Percentiles rank a stretch among this genome's conserved stretches.
phyloP scores from a whole-genome alignment of 2,329 filamentous ascomycete genomes.

The Gaeumannomyces tritici region DNA sequence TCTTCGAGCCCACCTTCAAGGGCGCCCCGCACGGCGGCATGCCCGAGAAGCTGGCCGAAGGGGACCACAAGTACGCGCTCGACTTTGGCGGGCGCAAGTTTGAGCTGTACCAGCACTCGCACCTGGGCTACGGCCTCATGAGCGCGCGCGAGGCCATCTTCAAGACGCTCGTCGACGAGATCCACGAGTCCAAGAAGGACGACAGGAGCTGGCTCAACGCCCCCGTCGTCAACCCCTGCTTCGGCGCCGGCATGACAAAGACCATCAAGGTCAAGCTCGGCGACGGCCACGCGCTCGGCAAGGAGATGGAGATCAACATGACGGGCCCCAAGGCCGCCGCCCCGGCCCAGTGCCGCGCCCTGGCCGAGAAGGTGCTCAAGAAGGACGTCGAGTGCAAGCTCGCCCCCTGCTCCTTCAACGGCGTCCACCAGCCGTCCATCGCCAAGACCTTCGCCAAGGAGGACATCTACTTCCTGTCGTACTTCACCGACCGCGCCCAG shows the following conservation, averaged over 20 bases:
- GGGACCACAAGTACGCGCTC: slow-evolving; percentile 92
- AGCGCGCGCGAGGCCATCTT: slow-evolving; percentile 83
- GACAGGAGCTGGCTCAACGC: slow-evolving; percentile 59
- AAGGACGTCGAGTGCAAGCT: slow-evolving; percentile 78
- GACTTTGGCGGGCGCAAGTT: slow-evolving; percentile 82
- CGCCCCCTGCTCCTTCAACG: slow-evolving; percentile 96
- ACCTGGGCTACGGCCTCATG: slow-evolving; percentile 95
- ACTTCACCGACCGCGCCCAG: slow-evolving; percentile 93
- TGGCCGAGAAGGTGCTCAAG: slow-evolving; percentile 82
- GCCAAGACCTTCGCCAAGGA: slow-evolving; percentile 86
- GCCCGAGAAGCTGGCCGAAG: slow-evolving; percentile 74
- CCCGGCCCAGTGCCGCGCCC: slow-evolving; percentile 77
- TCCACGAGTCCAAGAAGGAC: slow-evolving; percentile 52
- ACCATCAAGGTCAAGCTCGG: slow-evolving; percentile 64
- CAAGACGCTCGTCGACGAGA: slow-evolving; percentile 60
- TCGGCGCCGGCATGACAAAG: slow-evolving; percentile 69
- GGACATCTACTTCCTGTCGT: slow-evolving; percentile 93
- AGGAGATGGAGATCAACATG: slow-evolving; percentile 67
- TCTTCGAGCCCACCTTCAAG: slow-evolving; percentile 93
- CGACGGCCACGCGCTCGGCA: slow-evolving; percentile 55
- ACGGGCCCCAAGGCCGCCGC: slow-evolving; percentile 68
- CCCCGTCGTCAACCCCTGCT: slow-evolving; percentile 75
- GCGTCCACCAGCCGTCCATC: slow-evolving; percentile 86
- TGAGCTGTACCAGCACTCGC: slow-evolving; percentile 93
- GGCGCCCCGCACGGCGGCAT: slow-evolving; percentile 63